phyloP scores from a whole-genome alignment of 108 stramenopile species.

The Fragilaria crotonensis region DNA sequence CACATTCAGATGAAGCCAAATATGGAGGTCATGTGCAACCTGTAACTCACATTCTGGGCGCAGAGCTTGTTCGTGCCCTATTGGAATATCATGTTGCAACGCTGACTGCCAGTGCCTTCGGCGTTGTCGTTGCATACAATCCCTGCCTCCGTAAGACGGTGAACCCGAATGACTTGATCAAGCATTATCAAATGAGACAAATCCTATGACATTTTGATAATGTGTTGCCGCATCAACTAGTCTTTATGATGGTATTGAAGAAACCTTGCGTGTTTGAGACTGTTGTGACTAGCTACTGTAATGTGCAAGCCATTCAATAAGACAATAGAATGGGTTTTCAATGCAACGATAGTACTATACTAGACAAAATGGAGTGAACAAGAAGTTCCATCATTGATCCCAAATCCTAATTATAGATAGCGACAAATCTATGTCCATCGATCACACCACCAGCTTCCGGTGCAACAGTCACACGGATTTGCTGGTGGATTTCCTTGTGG shows the following conservation, averaged over 20 bases:
- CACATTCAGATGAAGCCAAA: constrained; percentile 27
- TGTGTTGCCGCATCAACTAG: constrained; percentile 3
- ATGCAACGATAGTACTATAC: no score
- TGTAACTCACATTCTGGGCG: constrained; percentile 23
- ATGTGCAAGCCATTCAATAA: no score
- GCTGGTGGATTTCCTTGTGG: not conserved
- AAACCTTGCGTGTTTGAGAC: no score
- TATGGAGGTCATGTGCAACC: constrained; percentile 10
- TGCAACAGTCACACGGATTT: not conserved
- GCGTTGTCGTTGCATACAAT: constrained; percentile 24
- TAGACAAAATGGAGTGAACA: no score
- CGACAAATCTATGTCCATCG: not conserved
- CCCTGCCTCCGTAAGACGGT: constrained; percentile 12
- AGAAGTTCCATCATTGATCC: no score
- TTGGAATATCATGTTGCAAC: constrained; percentile 6
- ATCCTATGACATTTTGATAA: constrained; percentile 8
- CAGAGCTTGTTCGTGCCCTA: constrained; percentile 11
- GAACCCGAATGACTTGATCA: constrained; percentile 8
- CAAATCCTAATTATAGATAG: no score
- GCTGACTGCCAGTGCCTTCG: not conserved
- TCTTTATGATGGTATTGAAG: no score
- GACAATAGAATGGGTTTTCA: no score
- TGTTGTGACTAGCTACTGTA: no score
- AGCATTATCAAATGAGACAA: constrained; percentile 18
- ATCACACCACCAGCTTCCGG: not conserved